A percentile compares a stretch with the other conserved stretches of the same genome.
Conservation (phyloP, 2,329 filamentous ascomycete genomes). For the Lachnellula subtilissima region DNA sequence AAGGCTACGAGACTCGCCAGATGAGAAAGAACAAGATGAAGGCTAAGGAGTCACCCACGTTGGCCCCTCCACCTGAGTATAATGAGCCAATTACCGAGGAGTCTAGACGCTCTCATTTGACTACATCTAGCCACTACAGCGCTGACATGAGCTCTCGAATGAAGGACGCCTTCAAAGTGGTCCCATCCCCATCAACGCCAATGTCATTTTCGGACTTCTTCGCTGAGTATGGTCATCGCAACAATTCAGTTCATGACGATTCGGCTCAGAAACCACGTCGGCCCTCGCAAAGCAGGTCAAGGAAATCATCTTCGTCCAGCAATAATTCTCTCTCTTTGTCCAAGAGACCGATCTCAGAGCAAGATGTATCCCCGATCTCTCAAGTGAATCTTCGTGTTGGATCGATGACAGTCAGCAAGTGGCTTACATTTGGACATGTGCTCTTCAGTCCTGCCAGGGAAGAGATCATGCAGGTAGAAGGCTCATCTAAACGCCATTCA, state of each 20-base stretch:
- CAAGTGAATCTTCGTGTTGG: slow-evolving; percentile 74
- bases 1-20: slow-evolving; percentile 38
- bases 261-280: slow-evolving; percentile 5
- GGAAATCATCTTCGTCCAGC: slow-evolving; percentile 20
- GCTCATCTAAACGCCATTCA: slow-evolving; percentile 49
- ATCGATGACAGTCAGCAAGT: slow-evolving; percentile 81
- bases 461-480: slow-evolving; percentile 53
- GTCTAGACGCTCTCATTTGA: slow-evolving; percentile 20
- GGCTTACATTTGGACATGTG: slow-evolving; percentile 79
- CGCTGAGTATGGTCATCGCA: slow-evolving; percentile 37
- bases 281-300: slow-evolving; percentile 13
- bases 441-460: slow-evolving; percentile 76
- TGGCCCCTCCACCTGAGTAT: slow-evolving; percentile 16
- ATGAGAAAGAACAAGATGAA: slow-evolving; percentile 20
- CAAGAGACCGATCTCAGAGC: slow-evolving; percentile 18
- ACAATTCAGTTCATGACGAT: slow-evolving; percentile 22
- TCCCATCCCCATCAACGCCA: slow-evolving; percentile 40
- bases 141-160: slow-evolving; percentile 51
- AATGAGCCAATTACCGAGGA: slow-evolving; percentile 6
- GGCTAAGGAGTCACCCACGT: slow-evolving; percentile 21
- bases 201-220: slow-evolving; percentile 42
- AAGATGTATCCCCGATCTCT: slow-evolving; percentile 56
- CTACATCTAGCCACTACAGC: slow-evolving; percentile 49
- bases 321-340: slow-evolving; percentile 19
- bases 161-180: slow-evolving; percentile 42